Percentiles rank a stretch among this genome's conserved stretches.
Evolutionary conservation across 305 asterid genomes (phyloP).

Genomic region (Petunia hybrid): DNA sequence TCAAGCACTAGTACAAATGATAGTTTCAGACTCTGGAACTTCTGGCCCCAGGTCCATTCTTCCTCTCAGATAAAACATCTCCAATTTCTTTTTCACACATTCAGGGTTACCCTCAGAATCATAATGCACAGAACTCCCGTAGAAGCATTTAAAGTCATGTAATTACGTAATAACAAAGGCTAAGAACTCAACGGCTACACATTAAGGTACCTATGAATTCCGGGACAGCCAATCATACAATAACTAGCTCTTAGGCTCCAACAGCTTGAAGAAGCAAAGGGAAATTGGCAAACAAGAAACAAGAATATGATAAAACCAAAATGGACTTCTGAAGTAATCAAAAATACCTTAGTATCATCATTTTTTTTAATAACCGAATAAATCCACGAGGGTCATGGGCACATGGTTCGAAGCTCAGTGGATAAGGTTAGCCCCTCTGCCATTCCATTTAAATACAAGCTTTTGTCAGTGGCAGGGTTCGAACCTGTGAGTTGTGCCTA

Average conservation of each 20-base stretch:
- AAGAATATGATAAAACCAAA: background rate
- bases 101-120: background rate
- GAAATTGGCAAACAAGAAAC: background rate
- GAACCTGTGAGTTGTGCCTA: no score
- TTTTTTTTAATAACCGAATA: no score
- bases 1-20: conserved; percentile 4
- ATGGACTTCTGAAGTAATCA: background rate
- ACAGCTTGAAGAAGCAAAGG: background rate
- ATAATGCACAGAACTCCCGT: background rate
- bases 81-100: background rate
- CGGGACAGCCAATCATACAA: background rate
- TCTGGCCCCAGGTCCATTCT: background rate
- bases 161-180: background rate
- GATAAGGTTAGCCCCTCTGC: no score
- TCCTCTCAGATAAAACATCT: background rate
- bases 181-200: conserved; percentile 7
- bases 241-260: background rate
- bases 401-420: no score
- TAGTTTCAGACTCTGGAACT: background rate
- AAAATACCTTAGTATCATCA: background rate
- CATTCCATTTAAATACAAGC: no score
- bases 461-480: no score
- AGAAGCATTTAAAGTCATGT: background rate
- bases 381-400: no score
- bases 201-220: background rate